Base-by-base conservation (phyloP, 2,329 filamentous ascomycete species). In the Colletotrichum musicola region DNA sequence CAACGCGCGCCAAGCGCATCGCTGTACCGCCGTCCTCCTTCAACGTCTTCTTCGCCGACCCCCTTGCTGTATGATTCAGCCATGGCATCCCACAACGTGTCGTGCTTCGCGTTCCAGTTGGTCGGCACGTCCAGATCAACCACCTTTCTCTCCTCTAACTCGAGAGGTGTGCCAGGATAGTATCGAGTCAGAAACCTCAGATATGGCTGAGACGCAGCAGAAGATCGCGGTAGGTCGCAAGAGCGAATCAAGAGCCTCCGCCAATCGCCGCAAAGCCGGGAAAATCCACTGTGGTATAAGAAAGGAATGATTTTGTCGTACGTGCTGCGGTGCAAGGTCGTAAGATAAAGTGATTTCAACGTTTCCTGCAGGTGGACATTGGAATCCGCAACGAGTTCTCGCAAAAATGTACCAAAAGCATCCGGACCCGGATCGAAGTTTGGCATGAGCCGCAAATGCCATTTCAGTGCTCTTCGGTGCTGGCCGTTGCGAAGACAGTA, bases 1-100 rank as follows among this genome's bases (percentile, higher is more conserved):
- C 94, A 89, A 71, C 90, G 88, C n/a, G 94, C 92, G 18, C 92
- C 91, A 35, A 97, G 86, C 0, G 83, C 80, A 77, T 96, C 93
- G 74, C 88, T 91, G 71, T 89, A 87, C 9, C 80, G 78, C 68
- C 86, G 88, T 42, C 80, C 80, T 14, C 71, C 71, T 27, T 81
- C 78, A 22, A 80, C 79, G 69, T 80, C 80, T 2, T 78, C 81
- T 46, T 75, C 73, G n/a, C 81, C 80, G 30, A 79, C 75, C n/a
- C 75, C 77, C 63, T 82, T 35, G 10, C 30, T 35, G 30, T 35
- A 35, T 35, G 30, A 35, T 35, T 35, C 30, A 35, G 30, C 79
- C 69, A 81, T 68, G 25, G 77, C 75, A 69, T 81, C 78, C 60
- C 79, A 74, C 9, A 77, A 56, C 7, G 74, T 62, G 10, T 73